Conservation (phyloP, 1,139 yeast species). For the Yamadazyma trypodendri region DNA sequence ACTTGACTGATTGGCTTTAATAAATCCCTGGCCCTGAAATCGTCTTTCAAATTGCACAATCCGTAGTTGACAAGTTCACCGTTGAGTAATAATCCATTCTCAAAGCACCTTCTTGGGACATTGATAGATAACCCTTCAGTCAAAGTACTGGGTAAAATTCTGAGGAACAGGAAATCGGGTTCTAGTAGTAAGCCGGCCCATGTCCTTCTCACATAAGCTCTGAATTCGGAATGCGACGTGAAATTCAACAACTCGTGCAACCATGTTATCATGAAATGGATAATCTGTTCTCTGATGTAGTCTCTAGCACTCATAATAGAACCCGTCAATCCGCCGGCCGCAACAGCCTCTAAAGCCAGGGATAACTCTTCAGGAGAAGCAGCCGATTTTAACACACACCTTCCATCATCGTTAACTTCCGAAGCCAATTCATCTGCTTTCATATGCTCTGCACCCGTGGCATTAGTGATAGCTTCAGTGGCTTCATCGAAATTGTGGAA, state of each 20-base stretch:
- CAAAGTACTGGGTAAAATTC: constrained; percentile 25
- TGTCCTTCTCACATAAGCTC: constrained; percentile 21
- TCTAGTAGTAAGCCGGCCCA: constrained; percentile 32
- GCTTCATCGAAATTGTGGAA: constrained; percentile 58
- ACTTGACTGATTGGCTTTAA: constrained; percentile 16
- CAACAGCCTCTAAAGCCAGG: constrained; percentile 32
- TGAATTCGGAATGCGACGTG: constrained; percentile 22
- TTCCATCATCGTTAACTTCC: constrained; percentile 34
- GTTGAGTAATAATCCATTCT: constrained; percentile 30
- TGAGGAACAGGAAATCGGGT: constrained; percentile 25
- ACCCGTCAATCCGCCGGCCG: constrained; percentile 54
- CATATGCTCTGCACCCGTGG: constrained; percentile 23
- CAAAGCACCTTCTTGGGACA: constrained; percentile 23
- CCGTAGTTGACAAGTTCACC: constrained; percentile 29
- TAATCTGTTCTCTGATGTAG: constrained; percentile 46
- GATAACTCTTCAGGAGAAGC: constrained; percentile 20
- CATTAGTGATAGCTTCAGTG: constrained; percentile 37
- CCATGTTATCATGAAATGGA: constrained; percentile 50
- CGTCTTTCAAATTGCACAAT: constrained; percentile 16
- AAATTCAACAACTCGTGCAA: constrained; percentile 38
- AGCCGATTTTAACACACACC: constrained; percentile 26
- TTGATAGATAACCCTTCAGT: constrained; percentile 16
- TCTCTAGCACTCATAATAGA: constrained; percentile 51
- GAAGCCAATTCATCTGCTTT: constrained; percentile 34
- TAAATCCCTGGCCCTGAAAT: constrained; percentile 13